Evolutionary conservation across 2,329 filamentous ascomycete species (phyloP).

Genomic region (Fusarium oligoseptatum): DNA sequence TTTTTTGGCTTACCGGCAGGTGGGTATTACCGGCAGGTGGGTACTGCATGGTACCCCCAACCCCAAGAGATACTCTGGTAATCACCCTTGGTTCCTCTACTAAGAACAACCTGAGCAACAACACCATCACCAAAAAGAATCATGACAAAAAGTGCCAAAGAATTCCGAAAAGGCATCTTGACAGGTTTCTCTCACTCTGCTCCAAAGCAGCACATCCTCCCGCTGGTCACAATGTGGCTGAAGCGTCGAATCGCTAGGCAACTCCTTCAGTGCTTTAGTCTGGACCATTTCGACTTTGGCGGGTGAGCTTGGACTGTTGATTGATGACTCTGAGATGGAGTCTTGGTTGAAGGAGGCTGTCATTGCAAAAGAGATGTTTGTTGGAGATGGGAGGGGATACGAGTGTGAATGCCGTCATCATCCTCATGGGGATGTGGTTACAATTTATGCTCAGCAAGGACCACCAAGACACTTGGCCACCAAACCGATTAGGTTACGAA

Average conservation of each 20-base stretch:
- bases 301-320: slow-evolving; percentile 49
- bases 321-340: slow-evolving; percentile 52
- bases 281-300: slow-evolving; percentile 51
- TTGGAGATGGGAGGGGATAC: slow-evolving; percentile 4
- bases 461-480: slow-evolving; percentile 20
- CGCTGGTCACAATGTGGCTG: slow-evolving; percentile 38
- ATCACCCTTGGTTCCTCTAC: slow-evolving; percentile 60
- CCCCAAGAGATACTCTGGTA: slow-evolving; percentile 65
- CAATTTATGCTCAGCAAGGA: slow-evolving; percentile 41
- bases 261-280: slow-evolving; percentile 41
- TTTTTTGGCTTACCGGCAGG: too few species aligned
- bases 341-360: slow-evolving; percentile 46
- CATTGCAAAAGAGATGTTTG: slow-evolving; percentile 40
- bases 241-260: slow-evolving; percentile 30
- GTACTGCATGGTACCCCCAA: too few species aligned
- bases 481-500: slow-evolving; percentile 24
- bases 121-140: slow-evolving; percentile 79
- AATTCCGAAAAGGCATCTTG: slow-evolving; percentile 76
- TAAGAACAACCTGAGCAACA: slow-evolving; percentile 77
- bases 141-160: slow-evolving; percentile 76
- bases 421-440: slow-evolving; percentile 37
- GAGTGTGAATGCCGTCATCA: slow-evolving; percentile 23
- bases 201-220: slow-evolving; percentile 60
- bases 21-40: too few species aligned
- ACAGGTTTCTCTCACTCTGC: slow-evolving; percentile 61